Evolutionary conservation across 352 stramenopile species (phyloP), one percentile per base, ranked within the genome.

Genomic region (Pythium dissimile): DNA sequence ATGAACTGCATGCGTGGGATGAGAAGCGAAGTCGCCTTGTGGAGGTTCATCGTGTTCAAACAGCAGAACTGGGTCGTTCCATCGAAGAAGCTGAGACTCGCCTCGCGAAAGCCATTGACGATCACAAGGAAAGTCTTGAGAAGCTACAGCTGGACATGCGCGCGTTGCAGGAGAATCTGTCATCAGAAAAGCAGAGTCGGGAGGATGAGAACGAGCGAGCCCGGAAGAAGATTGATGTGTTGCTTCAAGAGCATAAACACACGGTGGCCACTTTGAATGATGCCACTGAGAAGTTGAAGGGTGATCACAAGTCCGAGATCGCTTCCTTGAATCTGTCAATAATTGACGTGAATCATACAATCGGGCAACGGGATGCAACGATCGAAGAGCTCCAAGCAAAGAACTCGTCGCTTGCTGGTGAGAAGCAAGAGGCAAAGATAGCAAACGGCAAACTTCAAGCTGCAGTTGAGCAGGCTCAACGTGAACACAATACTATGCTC

Each of bases 241-340:
- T 41, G 34, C 7, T 41, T 41, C 34, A 15, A n/a, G 5, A 41
- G 6, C 13, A 41, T n/a, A 16, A 39, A n/a, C 16, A 16, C 12
- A 15, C 6, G 12, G 5, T 41, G 12, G 20, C 6, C 18, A 38
- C 45, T 37, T 16, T 53, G 23, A 13, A 54, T 26, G 56, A 52
- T 12, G 34, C 59, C 46, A 35, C 59, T 11, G 64, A 67, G 31
- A 30, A 39, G 8, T 21, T 60, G 37, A 57, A 71, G 20, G 68
- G 67, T 39, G 55, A 67, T 28, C 32, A 59, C 2, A 41, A 64
- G 24, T 64, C 64, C 52, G 62, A 26, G n/a, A 37, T 24, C 13
- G 27, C 15, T 53, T 37, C n/a, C 4, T 3, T 41, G 13, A 41
- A 41, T 15, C 13, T 7, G 6, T 9, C 27, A 38, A 38, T 32